Base-by-base conservation (phyloP, 2,329 filamentous ascomycete species). In the Aspergillus pseudoglaucus region DNA sequence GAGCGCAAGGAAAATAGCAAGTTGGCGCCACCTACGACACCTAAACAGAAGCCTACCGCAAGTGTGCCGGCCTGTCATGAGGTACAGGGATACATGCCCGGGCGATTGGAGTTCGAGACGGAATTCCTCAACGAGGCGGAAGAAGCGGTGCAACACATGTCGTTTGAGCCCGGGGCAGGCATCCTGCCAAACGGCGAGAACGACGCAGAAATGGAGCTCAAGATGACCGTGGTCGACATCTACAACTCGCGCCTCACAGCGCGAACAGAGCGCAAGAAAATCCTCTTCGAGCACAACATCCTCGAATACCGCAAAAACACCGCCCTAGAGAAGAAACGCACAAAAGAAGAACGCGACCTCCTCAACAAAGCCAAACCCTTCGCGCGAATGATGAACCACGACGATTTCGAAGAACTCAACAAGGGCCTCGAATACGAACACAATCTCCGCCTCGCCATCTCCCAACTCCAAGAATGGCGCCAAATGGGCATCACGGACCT, bases 61-160 rank as follows among this genome's bases (percentile, higher is more conserved):
- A 95, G 88, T 73, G 90, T 96, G 2, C 93, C 93, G 0, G 86
- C 90, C 30, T 98, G 93, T 67, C 93, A 98, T 73, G 93, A 98
- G 69, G 93, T 98, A 33, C 90, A 96, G 69, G 93, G 93, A 3
- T 98, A 95, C 67, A 98, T 98, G 93, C 93, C 93, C 3, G 93
- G 93, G 40, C 89, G 93, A 37, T 71, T 98, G 55, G 93, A 98
- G 63, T 98, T 98, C 55, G 93, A 98, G 75, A 96, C 88, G 0
- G 93, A 98, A 61, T 93, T 95, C 64, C 88, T 91, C 62, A 98
- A 98, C 61, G 93, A 98, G 61, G 93, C 93, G 1, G 93, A 98
- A 72, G 94, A 97, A 70, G 91, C 91, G 0, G 93, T 98, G 2
- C 93, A 98, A 66, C 84, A 95, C 54, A 97, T 98, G 90, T 87